Conservation (phyloP, 2,329 filamentous ascomycete genomes). For the Phialophora macrospora region DNA sequence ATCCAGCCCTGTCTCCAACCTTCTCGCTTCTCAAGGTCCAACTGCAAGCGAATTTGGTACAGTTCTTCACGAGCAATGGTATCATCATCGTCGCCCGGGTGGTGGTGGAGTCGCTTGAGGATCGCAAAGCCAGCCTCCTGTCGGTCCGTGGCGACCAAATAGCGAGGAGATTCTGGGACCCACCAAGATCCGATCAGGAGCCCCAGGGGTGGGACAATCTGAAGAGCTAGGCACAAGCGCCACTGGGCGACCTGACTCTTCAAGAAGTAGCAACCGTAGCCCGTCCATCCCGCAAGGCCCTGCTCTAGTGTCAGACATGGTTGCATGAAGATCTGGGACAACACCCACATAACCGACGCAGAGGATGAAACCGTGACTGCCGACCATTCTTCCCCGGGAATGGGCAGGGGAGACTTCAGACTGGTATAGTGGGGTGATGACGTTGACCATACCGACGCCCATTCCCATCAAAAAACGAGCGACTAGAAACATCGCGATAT, state of each 20-base stretch:
- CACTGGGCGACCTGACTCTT: conserved; percentile 20
- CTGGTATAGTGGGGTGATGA: conserved; percentile 28
- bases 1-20: conserved; percentile 31
- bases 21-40: conserved; percentile 30
- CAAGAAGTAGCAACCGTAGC: conserved; percentile 27
- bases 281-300: conserved; percentile 31
- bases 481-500: conserved; percentile 37
- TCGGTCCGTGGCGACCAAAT: conserved; percentile 21
- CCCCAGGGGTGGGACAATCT: conserved; percentile 15
- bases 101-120: conserved; percentile 25
- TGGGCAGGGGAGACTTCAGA: conserved; percentile 28
- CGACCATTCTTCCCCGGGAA: conserved; percentile 46
- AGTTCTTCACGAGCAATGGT: conserved; percentile 48
- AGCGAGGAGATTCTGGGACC: conserved; percentile 25
- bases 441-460: conserved; percentile 29
- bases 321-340: background rate
- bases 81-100: conserved; percentile 46
- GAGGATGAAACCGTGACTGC: conserved; percentile 28
- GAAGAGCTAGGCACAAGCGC: conserved; percentile 28
- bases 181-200: conserved; percentile 25
- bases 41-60: conserved; percentile 41
- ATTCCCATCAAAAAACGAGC: conserved; percentile 32
- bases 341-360: conserved; percentile 27
- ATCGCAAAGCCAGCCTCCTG: conserved; percentile 22
- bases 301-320: conserved; percentile 5